Conservation (phyloP, 1,139 yeast species). For the Tardiomyces digboiensis region DNA sequence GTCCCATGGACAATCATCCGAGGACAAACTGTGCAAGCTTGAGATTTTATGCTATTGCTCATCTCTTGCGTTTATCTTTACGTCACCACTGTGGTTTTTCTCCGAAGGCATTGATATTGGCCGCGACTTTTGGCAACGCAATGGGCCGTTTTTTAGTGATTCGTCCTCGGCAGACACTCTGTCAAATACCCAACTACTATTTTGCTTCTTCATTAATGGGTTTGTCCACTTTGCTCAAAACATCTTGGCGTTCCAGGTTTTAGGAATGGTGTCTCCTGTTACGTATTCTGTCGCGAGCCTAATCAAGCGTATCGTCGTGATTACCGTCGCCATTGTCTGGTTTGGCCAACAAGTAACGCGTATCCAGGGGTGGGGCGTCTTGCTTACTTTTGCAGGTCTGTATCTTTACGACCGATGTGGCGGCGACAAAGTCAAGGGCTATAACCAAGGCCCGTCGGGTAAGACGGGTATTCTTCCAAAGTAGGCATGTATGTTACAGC, state of each 20-base stretch:
- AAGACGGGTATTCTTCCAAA: neutral
- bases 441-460: slow-evolving; percentile 4
- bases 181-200: slow-evolving; percentile 7
- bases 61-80: slow-evolving; percentile 63
- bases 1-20: slow-evolving; percentile 14
- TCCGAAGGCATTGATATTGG: slow-evolving; percentile 39
- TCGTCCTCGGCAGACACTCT: slow-evolving; percentile 3
- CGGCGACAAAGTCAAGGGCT: slow-evolving; percentile 21
- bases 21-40: slow-evolving; percentile 62
- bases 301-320: slow-evolving; percentile 78
- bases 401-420: slow-evolving; percentile 76
- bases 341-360: slow-evolving; percentile 46
- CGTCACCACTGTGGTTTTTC: slow-evolving; percentile 67
- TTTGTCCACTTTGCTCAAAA: slow-evolving; percentile 78
- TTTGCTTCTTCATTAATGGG: slow-evolving; percentile 42
- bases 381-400: slow-evolving; percentile 52
- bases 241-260: slow-evolving; percentile 77
- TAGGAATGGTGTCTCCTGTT: slow-evolving; percentile 80
- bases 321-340: slow-evolving; percentile 69
- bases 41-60: slow-evolving; percentile 82
- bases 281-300: slow-evolving; percentile 89
- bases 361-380: slow-evolving; percentile 60
- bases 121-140: slow-evolving; percentile 4
- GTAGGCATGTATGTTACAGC: no score
- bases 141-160: neutral